These are phyloP conservation scores for Apophysomyces ossiformis DNA, from an alignment of 371 early-diverging fungal genomes.

Conservation along the genomic window DNA sequence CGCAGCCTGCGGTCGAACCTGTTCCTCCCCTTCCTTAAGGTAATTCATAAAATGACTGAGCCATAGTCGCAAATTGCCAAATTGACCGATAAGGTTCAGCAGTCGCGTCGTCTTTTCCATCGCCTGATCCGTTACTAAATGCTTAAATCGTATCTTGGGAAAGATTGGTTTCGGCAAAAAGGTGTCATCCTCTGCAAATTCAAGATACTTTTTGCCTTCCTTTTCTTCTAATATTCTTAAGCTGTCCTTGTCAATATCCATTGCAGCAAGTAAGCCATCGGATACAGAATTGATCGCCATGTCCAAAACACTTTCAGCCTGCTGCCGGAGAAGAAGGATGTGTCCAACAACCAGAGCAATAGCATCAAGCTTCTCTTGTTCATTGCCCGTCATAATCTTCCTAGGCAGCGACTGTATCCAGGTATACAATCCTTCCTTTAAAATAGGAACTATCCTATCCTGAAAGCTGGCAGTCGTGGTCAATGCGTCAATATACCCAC, in stretches of 20 bases:
- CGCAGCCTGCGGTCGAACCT: constrained; percentile 50
- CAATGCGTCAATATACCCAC: constrained; percentile 28
- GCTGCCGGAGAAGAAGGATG: constrained; percentile 38
- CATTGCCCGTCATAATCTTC: constrained; percentile 47
- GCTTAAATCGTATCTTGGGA: constrained; percentile 51
- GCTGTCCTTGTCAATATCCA: constrained; percentile 49
- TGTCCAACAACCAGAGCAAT: constrained; percentile 50
- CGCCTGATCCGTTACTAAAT: constrained; percentile 44
- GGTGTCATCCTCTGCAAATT: constrained; percentile 23
- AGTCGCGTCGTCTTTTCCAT: constrained; percentile 32
- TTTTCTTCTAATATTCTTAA: constrained; percentile 49
- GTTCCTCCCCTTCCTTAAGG: constrained; percentile 19
- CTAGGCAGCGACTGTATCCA: constrained; percentile 49
- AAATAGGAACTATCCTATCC: constrained; percentile 31
- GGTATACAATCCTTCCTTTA: constrained; percentile 51
- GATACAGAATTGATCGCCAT: constrained; percentile 32
- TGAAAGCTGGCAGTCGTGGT: constrained; percentile 16
- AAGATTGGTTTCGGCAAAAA: constrained; percentile 29
- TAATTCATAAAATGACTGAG: constrained; percentile 51
- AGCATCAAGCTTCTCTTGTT: constrained; percentile 44
- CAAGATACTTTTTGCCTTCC: constrained; percentile 20
- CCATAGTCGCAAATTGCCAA: constrained; percentile 46
- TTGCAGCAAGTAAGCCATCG: constrained; percentile 47
- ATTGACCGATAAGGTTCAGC: constrained; percentile 54
- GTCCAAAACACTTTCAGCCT: constrained; percentile 42